Percentiles rank a stretch among this genome's conserved stretches.
Evolutionary conservation across 805 yeast species (phyloP).

Genomic region (Candida berthetii): DNA sequence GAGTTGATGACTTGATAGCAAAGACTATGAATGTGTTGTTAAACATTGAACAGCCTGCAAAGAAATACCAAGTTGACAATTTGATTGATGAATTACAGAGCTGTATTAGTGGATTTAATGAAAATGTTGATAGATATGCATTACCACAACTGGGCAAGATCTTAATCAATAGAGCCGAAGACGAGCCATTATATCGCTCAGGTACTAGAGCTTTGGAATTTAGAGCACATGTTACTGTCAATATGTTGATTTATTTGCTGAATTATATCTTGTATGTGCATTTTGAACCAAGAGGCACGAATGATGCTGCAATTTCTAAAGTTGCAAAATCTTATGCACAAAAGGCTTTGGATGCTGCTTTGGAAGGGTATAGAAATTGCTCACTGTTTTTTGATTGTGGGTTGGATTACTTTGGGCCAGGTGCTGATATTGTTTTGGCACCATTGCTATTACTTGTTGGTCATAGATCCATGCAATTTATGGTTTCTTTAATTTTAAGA

Average conservation of each 20-base stretch:
- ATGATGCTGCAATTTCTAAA: slow-evolving; percentile 24
- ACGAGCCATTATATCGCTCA: slow-evolving; percentile 18
- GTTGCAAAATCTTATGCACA: slow-evolving; percentile 35
- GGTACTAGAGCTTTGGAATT: slow-evolving; percentile 33
- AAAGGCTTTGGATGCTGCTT: slow-evolving; percentile 33
- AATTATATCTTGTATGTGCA: slow-evolving; percentile 43
- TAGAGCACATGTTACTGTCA: slow-evolving; percentile 30
- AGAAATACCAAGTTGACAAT: slow-evolving; percentile 31
- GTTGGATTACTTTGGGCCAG: slow-evolving; percentile 25
- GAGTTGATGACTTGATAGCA: slow-evolving; percentile 36
- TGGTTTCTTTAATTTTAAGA: slow-evolving; percentile 49
- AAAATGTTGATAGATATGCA: slow-evolving; percentile 22
- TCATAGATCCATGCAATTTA: slow-evolving; percentile 50
- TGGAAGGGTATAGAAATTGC: slow-evolving; percentile 37
- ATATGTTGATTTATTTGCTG: slow-evolving; percentile 43
- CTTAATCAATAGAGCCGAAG: slow-evolving; percentile 14
- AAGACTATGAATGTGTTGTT: slow-evolving; percentile 31
- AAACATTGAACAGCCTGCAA: slow-evolving; percentile 32
- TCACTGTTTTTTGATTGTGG: slow-evolving; percentile 33
- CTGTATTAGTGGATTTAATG: slow-evolving; percentile 25
- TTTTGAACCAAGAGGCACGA: slow-evolving; percentile 34
- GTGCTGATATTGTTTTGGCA: slow-evolving; percentile 39
- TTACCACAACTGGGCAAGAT: slow-evolving; percentile 27
- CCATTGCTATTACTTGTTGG: slow-evolving; percentile 47
- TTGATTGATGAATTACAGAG: slow-evolving; percentile 26